Percentiles rank a stretch among this genome's conserved stretches.
Conservation (phyloP, 2,329 filamentous ascomycete species). For the Apiospora malaysiana region DNA sequence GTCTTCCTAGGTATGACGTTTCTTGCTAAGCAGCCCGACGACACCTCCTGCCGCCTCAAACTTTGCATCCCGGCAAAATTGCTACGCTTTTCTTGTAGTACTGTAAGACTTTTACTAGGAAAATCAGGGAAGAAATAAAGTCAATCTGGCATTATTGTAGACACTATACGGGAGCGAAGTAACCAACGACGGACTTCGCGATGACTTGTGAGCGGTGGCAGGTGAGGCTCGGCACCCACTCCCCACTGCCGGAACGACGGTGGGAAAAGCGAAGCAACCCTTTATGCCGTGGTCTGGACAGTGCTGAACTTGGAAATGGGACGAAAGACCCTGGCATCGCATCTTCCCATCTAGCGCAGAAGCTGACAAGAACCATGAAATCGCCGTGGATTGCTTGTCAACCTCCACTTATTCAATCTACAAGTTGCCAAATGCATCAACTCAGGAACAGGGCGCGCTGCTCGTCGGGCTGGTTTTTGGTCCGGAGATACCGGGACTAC, state of each 20-base stretch:
- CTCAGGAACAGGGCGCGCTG: neutral
- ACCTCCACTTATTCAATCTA: neutral
- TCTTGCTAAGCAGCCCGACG: neutral
- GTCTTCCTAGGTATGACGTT: neutral
- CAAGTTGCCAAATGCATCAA: neutral
- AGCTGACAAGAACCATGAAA: neutral
- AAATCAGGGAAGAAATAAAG: neutral
- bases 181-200: neutral
- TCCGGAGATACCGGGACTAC: neutral
- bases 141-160: neutral
- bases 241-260: neutral
- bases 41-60: neutral
- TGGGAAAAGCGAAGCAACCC: neutral
- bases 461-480: neutral
- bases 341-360: neutral
- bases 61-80: neutral
- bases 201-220: neutral
- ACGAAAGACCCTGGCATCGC: neutral
- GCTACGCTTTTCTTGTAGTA: neutral
- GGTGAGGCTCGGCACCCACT: neutral
- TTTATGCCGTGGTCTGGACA: neutral
- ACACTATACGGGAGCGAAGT: neutral
- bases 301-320: neutral
- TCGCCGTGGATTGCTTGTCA: neutral
- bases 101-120: neutral